A percentile compares a stretch with the other conserved stretches of the same genome.
Conservation (phyloP, 768 basidiomycete genomes). For the Lentinus brumalis region DNA sequence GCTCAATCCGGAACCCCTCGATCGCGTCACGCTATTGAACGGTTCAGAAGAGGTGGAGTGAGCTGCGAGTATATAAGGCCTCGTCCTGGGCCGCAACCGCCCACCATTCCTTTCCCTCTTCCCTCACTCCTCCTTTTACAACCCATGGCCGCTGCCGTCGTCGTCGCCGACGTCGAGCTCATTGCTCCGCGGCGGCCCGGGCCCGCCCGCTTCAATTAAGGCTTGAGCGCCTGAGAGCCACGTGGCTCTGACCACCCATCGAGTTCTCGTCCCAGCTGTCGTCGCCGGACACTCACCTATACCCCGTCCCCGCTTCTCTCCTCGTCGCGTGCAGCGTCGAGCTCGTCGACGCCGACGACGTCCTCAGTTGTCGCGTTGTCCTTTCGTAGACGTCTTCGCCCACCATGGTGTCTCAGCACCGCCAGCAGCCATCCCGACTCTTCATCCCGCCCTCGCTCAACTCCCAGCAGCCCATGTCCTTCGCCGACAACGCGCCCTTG, state of each 20-base stretch:
- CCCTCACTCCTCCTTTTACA: too few relatives aligned
- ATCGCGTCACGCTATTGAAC: too few relatives aligned
- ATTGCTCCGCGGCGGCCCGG: too few relatives aligned
- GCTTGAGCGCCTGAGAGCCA: too few relatives aligned
- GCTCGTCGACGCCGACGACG: neutral
- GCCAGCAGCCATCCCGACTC: slow-evolving; percentile 55
- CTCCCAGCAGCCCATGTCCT: slow-evolving; percentile 56
- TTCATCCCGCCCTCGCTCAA: slow-evolving; percentile 55
- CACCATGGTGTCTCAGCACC: slow-evolving; percentile 31
- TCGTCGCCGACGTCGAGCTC: too few relatives aligned
- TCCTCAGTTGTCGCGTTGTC: neutral
- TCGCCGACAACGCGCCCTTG: slow-evolving; percentile 47
- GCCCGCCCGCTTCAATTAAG: too few relatives aligned
- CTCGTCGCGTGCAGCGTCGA: slow-evolving; percentile 3
- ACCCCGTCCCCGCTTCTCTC: neutral
- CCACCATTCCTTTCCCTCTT: too few relatives aligned
- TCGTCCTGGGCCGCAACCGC: too few relatives aligned
- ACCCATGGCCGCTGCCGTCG: too few relatives aligned
- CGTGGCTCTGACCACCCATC: neutral
- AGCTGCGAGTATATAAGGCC: too few relatives aligned
- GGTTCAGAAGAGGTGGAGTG: too few relatives aligned
- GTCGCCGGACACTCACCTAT: neutral
- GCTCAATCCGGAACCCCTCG: too few relatives aligned
- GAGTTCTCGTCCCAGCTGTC: neutral
- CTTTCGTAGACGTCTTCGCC: neutral